Evolutionary conservation across 306 rosid genomes (phyloP).

Genomic region (Trifolium repens): DNA sequence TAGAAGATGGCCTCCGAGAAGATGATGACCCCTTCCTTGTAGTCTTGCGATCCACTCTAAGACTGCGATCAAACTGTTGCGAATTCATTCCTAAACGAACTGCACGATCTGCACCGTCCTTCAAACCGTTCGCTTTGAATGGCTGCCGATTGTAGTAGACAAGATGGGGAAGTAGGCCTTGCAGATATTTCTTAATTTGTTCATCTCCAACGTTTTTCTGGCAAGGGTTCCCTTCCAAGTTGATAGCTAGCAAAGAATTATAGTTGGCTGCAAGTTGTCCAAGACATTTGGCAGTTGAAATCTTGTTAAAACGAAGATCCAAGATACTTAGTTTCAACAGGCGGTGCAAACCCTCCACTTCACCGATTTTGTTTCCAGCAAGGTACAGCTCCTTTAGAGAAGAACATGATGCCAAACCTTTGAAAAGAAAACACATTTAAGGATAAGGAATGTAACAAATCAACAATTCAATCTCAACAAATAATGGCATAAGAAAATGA

Average conservation of each 20-base stretch:
- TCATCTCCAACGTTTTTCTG: constrained; percentile 98
- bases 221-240: constrained; percentile 91
- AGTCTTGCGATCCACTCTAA: constrained; percentile 73
- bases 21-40: constrained; percentile 51
- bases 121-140: constrained; percentile 57
- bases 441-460: constrained; percentile 33
- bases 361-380: constrained; percentile 93
- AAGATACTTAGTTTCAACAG: constrained; percentile 77
- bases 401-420: constrained; percentile 93
- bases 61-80: constrained; percentile 74
- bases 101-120: constrained; percentile 71
- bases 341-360: constrained; percentile 98
- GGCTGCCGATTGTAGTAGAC: constrained; percentile 76
- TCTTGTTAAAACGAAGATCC: constrained; percentile 86
- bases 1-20: constrained; percentile 49
- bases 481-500: not conserved
- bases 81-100: constrained; percentile 67
- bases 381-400: constrained; percentile 90
- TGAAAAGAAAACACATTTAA: constrained; percentile 20
- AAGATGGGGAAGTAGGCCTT: constrained; percentile 90
- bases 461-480: constrained; percentile 24
- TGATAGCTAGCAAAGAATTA: constrained; percentile 81
- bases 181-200: constrained; percentile 84
- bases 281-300: constrained; percentile 90
- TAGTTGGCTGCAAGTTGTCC: constrained; percentile 98